These are phyloP conservation scores for Solanum bukasovii DNA, from an alignment of 257 asterid species.

Conservation along the genomic window DNA sequence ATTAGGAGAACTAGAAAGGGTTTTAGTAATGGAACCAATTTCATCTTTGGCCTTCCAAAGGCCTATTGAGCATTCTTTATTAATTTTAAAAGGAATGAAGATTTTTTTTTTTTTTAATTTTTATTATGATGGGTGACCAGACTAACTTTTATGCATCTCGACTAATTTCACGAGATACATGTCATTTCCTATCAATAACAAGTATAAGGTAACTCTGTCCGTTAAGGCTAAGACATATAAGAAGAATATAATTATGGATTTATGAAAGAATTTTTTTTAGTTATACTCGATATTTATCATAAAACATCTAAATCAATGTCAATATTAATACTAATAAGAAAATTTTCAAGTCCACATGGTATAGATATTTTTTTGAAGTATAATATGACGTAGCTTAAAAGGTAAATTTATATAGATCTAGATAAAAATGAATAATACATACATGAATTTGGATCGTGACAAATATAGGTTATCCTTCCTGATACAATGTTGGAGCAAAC, in stretches of 20 bases:
- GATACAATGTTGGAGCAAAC: neutral
- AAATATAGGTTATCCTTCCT: neutral
- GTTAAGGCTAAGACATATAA: neutral
- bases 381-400: neutral
- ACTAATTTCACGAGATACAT: accelerated
- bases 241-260: neutral
- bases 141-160: neutral
- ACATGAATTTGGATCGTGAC: neutral
- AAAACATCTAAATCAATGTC: neutral
- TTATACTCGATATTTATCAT: neutral
- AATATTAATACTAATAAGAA: neutral
- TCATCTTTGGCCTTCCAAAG: constrained; percentile 25
- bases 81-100: neutral
- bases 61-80: neutral
- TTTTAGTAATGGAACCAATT: constrained; percentile 17
- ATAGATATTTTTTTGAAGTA: neutral
- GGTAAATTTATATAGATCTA: neutral
- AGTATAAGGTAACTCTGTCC: too few species aligned
- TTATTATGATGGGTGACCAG: too few species aligned
- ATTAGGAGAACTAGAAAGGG: constrained; percentile 30
- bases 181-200: too few species aligned
- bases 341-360: neutral
- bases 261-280: too few species aligned
- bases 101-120: neutral
- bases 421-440: neutral